Conservation (phyloP, 208 protist genomes). For the Crithidia expoeki region DNA sequence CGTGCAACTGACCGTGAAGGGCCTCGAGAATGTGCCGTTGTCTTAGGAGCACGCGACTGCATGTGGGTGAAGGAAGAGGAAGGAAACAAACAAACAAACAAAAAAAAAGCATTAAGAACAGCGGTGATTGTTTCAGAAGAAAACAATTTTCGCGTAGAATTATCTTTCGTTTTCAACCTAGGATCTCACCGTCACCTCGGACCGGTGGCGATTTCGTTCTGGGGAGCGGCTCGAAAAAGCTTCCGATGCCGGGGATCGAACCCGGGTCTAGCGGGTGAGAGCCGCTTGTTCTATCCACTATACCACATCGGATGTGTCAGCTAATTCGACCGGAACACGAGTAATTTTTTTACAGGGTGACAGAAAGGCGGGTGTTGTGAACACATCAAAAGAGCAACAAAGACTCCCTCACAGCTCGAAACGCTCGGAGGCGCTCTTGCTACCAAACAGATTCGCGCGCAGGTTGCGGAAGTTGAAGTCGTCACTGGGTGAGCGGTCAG, state of each 20-base stretch:
- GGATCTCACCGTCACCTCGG: too few species aligned
- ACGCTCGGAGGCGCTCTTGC: slow-evolving; percentile 59
- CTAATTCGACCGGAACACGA: too few species aligned
- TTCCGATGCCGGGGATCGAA: slow-evolving; percentile 94
- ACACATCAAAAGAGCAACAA: slow-evolving; percentile 2
- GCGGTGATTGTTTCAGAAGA: too few species aligned
- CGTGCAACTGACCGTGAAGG: too few species aligned
- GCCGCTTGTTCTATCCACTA: slow-evolving; percentile 94
- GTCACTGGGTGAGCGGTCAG: slow-evolving; percentile 78
- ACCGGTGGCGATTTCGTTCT: not conserved
- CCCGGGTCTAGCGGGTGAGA: slow-evolving; percentile 94
- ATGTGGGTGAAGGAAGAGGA: too few species aligned
- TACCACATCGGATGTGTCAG: slow-evolving; percentile 92
- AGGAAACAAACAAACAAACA: not conserved
- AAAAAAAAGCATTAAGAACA: not conserved
- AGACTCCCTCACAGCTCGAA: slow-evolving; percentile 65
- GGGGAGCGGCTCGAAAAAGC: slow-evolving; percentile 29
- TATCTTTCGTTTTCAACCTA: too few species aligned
- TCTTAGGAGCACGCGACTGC: too few species aligned
- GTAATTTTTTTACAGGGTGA: too few species aligned
- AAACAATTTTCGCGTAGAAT: too few species aligned
- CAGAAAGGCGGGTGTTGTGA: too few species aligned
- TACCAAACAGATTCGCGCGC: slow-evolving; percentile 81
- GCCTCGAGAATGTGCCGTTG: too few species aligned
- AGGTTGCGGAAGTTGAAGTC: slow-evolving; percentile 85